phyloP scores from a whole-genome alignment of 1,284 basidiomycete species.

The Mycena sp. region DNA sequence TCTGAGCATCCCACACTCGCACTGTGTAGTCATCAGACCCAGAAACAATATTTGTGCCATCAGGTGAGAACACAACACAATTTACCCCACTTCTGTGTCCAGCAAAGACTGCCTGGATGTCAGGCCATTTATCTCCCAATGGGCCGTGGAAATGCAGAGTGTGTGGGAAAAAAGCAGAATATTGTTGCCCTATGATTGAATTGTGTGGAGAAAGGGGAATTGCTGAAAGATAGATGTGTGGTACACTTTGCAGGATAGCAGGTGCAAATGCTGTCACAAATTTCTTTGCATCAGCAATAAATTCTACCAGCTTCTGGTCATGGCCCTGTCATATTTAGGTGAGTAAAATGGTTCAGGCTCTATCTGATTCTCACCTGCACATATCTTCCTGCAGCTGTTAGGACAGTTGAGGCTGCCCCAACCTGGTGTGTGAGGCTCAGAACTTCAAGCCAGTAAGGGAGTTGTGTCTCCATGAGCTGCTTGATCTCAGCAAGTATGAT shows the following conservation, averaged over 20 bases:
- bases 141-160: not conserved
- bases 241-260: no score
- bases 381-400: not conserved
- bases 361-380: not conserved
- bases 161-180: not conserved
- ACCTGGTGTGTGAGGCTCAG: constrained; percentile 6
- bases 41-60: no score
- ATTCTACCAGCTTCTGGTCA: not conserved
- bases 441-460: constrained; percentile 16
- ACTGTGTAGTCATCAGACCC: no score
- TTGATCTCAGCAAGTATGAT: not conserved
- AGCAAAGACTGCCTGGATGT: not conserved
- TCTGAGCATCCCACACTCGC: no score
- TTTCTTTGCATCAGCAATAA: not conserved
- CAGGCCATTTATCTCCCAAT: not conserved
- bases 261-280: not conserved
- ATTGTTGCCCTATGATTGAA: not conserved
- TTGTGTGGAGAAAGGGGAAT: not conserved
- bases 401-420: not conserved
- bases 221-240: constrained; percentile 14
- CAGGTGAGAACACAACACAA: not conserved
- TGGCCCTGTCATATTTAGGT: not conserved
- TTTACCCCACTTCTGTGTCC: not conserved
- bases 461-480: not conserved
- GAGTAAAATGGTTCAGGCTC: no score